Evolutionary conservation across 2,329 filamentous ascomycete species (phyloP).

Genomic region (Leptodontidium sp.): DNA sequence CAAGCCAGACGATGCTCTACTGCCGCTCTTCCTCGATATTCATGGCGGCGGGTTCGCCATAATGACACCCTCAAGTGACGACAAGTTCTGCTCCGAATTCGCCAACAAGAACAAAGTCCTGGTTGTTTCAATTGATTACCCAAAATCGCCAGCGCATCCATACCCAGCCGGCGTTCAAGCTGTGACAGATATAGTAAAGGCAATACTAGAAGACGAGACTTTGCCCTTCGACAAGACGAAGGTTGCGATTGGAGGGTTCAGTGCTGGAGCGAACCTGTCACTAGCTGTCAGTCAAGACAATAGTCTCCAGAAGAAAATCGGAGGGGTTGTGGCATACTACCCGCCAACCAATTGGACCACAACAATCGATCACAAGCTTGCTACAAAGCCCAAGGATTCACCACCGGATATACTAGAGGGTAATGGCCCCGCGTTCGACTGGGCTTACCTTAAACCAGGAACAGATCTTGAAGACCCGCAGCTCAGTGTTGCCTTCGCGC

Average conservation of each 20-base stretch:
- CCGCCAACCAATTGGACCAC: slow-evolving; percentile 53
- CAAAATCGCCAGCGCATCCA: slow-evolving; percentile 54
- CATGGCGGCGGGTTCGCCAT: slow-evolving; percentile 62
- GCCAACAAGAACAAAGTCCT: slow-evolving; percentile 51
- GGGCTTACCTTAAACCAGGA: slow-evolving; percentile 35
- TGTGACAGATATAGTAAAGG: slow-evolving; percentile 53
- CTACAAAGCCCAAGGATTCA: slow-evolving; percentile 30
- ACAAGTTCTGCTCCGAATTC: slow-evolving; percentile 57
- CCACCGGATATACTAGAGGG: slow-evolving; percentile 28
- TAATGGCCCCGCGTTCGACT: slow-evolving; percentile 32
- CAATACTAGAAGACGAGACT: slow-evolving; percentile 52
- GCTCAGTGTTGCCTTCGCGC: slow-evolving; percentile 36
- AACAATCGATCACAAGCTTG: slow-evolving; percentile 31
- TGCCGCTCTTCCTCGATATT: slow-evolving; percentile 57
- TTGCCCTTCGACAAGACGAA: slow-evolving; percentile 55
- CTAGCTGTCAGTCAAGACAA: slow-evolving; percentile 54
- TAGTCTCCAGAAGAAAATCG: slow-evolving; percentile 43
- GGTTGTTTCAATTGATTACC: slow-evolving; percentile 59
- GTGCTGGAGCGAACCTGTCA: slow-evolving; percentile 59
- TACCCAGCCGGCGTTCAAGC: slow-evolving; percentile 58
- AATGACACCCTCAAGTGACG: slow-evolving; percentile 53
- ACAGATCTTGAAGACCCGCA: slow-evolving; percentile 40
- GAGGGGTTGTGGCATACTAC: slow-evolving; percentile 51
- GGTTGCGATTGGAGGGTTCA: slow-evolving; percentile 58
- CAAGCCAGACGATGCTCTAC: slow-evolving; percentile 32